A percentile compares a stretch with the other conserved stretches of the same genome.
These are phyloP conservation scores for Chlorociboria aeruginascens DNA, from an alignment of 495 filamentous ascomycete species.

Conservation along the genomic window DNA sequence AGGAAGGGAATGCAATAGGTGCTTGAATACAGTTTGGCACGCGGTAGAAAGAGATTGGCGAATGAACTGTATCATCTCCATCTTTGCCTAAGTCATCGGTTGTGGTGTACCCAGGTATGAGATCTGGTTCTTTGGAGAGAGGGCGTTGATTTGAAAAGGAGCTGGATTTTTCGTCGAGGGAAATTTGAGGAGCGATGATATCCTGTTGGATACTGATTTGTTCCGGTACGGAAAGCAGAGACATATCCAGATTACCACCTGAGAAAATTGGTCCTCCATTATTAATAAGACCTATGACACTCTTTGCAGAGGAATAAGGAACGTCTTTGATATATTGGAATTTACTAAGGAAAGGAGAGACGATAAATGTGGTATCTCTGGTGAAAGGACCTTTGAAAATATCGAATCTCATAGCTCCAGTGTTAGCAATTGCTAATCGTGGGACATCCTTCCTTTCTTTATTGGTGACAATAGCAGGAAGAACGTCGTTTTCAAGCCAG, in stretches of 20 bases:
- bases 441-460: constrained; percentile 33
- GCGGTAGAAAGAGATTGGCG: constrained; percentile 55
- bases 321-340: constrained; percentile 73
- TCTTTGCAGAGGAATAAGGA: constrained; percentile 57
- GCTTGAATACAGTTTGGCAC: constrained; percentile 76
- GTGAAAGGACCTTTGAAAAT: constrained; percentile 89
- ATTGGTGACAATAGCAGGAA: constrained; percentile 45
- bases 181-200: constrained; percentile 3
- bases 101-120: constrained; percentile 79
- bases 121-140: constrained; percentile 21
- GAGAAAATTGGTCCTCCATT: constrained; percentile 21
- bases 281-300: constrained; percentile 65
- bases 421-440: constrained; percentile 68
- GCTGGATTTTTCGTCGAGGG: not conserved
- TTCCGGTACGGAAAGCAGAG: constrained; percentile 15
- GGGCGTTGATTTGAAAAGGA: not conserved
- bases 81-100: constrained; percentile 71
- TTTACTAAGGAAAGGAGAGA: constrained; percentile 79
- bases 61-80: constrained; percentile 85
- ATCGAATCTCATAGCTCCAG: constrained; percentile 86
- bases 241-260: constrained; percentile 2
- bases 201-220: constrained; percentile 9
- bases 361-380: constrained; percentile 66
- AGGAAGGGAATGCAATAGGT: constrained; percentile 39
- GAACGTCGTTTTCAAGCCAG: constrained; percentile 63